These are phyloP conservation scores for Fusarium buharicum DNA, from an alignment of 2,329 filamentous ascomycete genomes.

Conservation along the genomic window DNA sequence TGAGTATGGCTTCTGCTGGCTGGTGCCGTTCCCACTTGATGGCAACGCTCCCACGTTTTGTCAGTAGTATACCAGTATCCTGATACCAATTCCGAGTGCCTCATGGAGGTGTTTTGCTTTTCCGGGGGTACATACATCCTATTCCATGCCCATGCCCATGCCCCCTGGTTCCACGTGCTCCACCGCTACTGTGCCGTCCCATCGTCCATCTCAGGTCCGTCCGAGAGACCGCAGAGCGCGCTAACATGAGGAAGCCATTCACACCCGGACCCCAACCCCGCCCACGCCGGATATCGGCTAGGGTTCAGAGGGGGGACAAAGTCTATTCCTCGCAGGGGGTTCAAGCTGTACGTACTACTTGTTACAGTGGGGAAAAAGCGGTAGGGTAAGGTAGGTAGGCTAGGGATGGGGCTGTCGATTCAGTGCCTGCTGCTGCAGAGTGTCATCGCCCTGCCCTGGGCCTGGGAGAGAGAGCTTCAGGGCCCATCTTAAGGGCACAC, in stretches of 20 bases:
- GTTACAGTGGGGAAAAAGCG: slow-evolving; percentile 4
- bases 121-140: neutral
- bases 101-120: slow-evolving; percentile 28
- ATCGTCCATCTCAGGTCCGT: slow-evolving; percentile 1
- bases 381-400: too few species aligned
- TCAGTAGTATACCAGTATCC: too few species aligned
- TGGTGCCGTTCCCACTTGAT: slow-evolving; percentile 15
- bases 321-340: slow-evolving; percentile 38
- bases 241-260: slow-evolving; percentile 20
- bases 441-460: slow-evolving; percentile 27
- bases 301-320: slow-evolving; percentile 36
- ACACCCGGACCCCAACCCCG: slow-evolving; percentile 14
- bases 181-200: slow-evolving; percentile 13
- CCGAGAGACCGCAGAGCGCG: slow-evolving; percentile 15
- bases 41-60: slow-evolving; percentile 38
- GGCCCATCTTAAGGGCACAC: slow-evolving; percentile 21
- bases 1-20: slow-evolving; percentile 1
- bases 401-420: slow-evolving; percentile 26
- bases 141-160: neutral
- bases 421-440: slow-evolving; percentile 10
- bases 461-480: too few species aligned
- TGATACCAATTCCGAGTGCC: slow-evolving; percentile 24
- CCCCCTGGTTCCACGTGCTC: slow-evolving; percentile 38
- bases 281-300: slow-evolving; percentile 43
- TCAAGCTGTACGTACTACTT: slow-evolving; percentile 1